phyloP scores from a whole-genome alignment of 345 rosid species.

The Arabidopsis thaliana region TAIR10.1 NC_003070.9:2718501-2719000 shows the following conservation, averaged over 20 bases:
- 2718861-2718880: conserved; percentile 47
- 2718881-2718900: conserved; percentile 57
- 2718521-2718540: neutral
- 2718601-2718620: neutral
- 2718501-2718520: neutral
- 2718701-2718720: conserved; percentile 40
- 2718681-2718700: conserved; percentile 39
- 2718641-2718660: conserved; percentile 1
- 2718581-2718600: neutral
- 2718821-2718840: conserved; percentile 39
- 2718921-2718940: conserved; percentile 40
- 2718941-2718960: conserved; percentile 57
- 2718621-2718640: neutral
- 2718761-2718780: conserved; percentile 37
- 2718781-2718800: conserved; percentile 35
- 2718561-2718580: neutral
- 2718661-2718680: conserved; percentile 36
- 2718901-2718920: conserved; percentile 54
- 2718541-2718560: neutral
- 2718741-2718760: conserved; percentile 42
- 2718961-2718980: conserved; percentile 63
- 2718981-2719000: conserved; percentile 59
- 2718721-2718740: conserved; percentile 34
- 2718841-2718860: conserved; percentile 46
- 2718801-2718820: conserved; percentile 57